Base-by-base conservation (phyloP, 495 filamentous ascomycete species). In the Annulohypoxylon stygium region DNA sequence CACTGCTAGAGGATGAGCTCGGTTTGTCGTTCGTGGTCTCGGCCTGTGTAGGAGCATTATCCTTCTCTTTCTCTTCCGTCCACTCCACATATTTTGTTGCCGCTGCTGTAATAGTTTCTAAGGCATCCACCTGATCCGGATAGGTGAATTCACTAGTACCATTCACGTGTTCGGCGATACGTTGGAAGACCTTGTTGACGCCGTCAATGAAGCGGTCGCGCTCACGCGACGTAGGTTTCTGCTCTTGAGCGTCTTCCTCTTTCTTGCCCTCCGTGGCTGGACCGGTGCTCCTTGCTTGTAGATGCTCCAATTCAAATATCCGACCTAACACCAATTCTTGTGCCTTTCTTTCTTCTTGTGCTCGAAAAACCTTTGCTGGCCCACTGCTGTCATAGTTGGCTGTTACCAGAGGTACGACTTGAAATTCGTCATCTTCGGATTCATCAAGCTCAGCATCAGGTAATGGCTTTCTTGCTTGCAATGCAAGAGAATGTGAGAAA, bases 261-360 rank as follows among this genome's bases (percentile, higher is more conserved):
- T 81, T 77, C 64, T 75, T 75, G 23, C 83, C 66, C 37, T 74
- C 70, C 20, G 65, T 33, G 65, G 78, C 51, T 65, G 75, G 63
- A 18, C 59, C 67, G 0, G 67, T 45, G 50, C 75, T 79, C 59
- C 79, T 80, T 9, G 68, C 69, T 0, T 76, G 75, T 30, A 33
- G 76, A 14, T 70, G 69, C 45, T 87, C 83, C 2, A 89, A 67
- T 33, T 83, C 85, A 50, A 91, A 86, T 4, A 91, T 86, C 30
- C 78, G 81, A 14, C 83, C 86, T 34, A 91, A 73, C 0, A 89
- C 85, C 0, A 81, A 75, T 58, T 91, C 88, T 66, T 90, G 88
- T 10, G 77, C 80, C 61, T 83, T 84, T 48, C 79, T 82, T 69
- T 87, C 86, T 69, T 87, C 83, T 45, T 82, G 78, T 0, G 83